Conservation (phyloP, 257 asterid species). For the Linderniella brevidens region DNA sequence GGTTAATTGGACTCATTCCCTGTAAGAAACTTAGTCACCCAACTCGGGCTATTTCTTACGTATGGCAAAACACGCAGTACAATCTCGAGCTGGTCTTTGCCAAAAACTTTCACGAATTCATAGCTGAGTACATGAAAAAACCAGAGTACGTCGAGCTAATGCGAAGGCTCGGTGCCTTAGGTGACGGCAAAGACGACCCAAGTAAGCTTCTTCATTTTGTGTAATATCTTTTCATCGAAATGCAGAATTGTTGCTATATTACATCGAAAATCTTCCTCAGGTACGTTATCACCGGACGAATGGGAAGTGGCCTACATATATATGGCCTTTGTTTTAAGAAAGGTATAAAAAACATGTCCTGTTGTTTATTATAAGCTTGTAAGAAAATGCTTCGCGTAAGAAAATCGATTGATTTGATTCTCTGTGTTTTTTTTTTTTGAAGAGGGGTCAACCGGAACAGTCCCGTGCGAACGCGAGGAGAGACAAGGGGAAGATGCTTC, state of each 20-base stretch:
- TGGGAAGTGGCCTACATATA: slow-evolving; percentile 96
- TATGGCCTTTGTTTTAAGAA: slow-evolving; percentile 61
- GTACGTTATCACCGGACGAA: slow-evolving; percentile 81
- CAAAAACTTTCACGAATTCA: slow-evolving; percentile 63
- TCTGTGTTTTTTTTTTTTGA: slow-evolving; percentile 5
- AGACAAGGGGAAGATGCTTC: slow-evolving; percentile 66
- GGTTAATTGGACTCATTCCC: too few relatives aligned
- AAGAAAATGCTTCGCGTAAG: neutral
- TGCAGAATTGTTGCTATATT: neutral
- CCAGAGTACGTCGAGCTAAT: slow-evolving; percentile 79
- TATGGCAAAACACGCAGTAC: slow-evolving; percentile 28
- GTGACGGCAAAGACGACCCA: slow-evolving; percentile 76
- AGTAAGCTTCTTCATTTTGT: slow-evolving; percentile 20
- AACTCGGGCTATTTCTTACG: too few relatives aligned
- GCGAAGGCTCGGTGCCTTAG: slow-evolving; percentile 92
- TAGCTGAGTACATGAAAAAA: slow-evolving; percentile 78
- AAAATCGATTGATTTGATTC: neutral
- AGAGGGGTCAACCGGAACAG: slow-evolving; percentile 62
- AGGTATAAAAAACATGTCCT: slow-evolving; percentile 39
- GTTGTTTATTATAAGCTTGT: neutral
- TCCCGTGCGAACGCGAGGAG: slow-evolving; percentile 19
- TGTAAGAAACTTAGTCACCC: too few relatives aligned
- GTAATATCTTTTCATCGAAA: neutral
- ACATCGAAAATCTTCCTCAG: slow-evolving; percentile 16
- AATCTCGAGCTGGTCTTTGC: slow-evolving; percentile 80